Percentiles rank a stretch among this genome's conserved stretches.
phyloP scores from a whole-genome alignment of 768 basidiomycete species.

The Termitomyces titanicus region DNA sequence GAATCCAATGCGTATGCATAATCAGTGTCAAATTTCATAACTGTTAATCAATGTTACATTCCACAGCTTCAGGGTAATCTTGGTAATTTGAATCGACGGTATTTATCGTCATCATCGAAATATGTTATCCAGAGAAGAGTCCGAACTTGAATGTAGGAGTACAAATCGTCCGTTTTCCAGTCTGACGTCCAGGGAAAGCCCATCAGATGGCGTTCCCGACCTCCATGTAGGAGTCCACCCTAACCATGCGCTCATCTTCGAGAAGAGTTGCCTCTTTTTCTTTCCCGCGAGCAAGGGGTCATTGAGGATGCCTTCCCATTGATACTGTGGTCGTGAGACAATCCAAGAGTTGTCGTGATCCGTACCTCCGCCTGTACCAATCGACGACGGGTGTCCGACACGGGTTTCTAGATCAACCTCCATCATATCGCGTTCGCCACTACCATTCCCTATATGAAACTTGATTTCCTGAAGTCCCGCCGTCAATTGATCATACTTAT shows the following conservation, averaged over 20 bases:
- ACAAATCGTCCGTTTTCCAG: constrained; percentile 59
- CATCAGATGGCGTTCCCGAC: constrained; percentile 44
- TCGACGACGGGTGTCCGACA: constrained; percentile 41
- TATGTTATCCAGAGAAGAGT: background rate
- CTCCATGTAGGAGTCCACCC: constrained; percentile 65
- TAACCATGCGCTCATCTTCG: constrained; percentile 66
- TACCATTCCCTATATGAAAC: constrained; percentile 56
- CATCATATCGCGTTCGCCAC: constrained; percentile 57
- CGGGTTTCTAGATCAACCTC: constrained; percentile 55
- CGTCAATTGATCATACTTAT: background rate
- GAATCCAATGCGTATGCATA: too few species aligned
- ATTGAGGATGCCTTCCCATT: constrained; percentile 66
- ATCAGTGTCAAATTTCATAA: too few species aligned
- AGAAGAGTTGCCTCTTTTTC: constrained; percentile 34
- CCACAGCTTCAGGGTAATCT: too few species aligned
- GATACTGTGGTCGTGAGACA: constrained; percentile 56
- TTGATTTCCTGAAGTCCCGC: constrained; percentile 44
- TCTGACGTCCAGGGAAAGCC: constrained; percentile 57
- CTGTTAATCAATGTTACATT: too few species aligned
- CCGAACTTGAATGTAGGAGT: constrained; percentile 20
- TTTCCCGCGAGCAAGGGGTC: constrained; percentile 44
- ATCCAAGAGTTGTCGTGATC: constrained; percentile 64
- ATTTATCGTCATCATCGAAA: too few species aligned
- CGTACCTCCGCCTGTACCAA: constrained; percentile 69
- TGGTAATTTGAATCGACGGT: too few species aligned